Conservation (phyloP, 768 basidiomycete species). For the Neoboletus brunneissimus region DNA sequence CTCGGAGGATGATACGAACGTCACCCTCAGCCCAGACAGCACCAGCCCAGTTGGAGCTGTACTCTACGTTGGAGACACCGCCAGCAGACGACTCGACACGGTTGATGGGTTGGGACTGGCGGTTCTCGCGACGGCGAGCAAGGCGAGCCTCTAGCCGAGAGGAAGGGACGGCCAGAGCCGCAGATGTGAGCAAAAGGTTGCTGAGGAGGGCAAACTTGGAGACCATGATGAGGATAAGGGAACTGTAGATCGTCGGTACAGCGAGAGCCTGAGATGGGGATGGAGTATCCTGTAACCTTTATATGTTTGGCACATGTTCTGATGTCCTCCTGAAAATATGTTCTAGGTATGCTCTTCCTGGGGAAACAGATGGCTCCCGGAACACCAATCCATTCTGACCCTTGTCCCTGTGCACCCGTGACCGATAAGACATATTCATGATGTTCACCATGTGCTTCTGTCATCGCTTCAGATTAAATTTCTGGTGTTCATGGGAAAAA, state of each 20-base stretch:
- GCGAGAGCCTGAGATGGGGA: background rate
- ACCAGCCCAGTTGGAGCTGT: conserved; percentile 21
- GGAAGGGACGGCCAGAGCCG: conserved; percentile 14
- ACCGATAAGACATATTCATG: background rate
- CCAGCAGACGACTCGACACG: background rate
- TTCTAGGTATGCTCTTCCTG: background rate
- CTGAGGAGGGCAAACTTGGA: conserved; percentile 15
- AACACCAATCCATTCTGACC: background rate
- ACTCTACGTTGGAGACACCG: conserved; percentile 5
- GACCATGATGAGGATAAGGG: conserved; percentile 13
- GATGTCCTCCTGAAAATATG: conserved; percentile 1
- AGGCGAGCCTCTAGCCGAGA: conserved; percentile 12
- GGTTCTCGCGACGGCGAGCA: conserved; percentile 13
- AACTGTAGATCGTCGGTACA: background rate
- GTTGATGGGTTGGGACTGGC: conserved; percentile 11
- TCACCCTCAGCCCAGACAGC: conserved; percentile 7
- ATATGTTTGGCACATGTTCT: conserved; percentile 3
- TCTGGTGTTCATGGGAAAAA: too few relatives aligned
- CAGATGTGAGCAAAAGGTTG: conserved; percentile 20
- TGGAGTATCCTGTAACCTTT: conserved; percentile 2
- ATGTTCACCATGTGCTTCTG: too few relatives aligned
- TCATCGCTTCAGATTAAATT: too few relatives aligned
- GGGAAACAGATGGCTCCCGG: background rate
- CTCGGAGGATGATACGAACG: conserved; percentile 4
- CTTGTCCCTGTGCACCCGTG: background rate